Evolutionary conservation across 345 rosid genomes (phyloP), one percentile per base, ranked within the genome.

Genomic region (Lagerstroemia speciosa): DNA sequence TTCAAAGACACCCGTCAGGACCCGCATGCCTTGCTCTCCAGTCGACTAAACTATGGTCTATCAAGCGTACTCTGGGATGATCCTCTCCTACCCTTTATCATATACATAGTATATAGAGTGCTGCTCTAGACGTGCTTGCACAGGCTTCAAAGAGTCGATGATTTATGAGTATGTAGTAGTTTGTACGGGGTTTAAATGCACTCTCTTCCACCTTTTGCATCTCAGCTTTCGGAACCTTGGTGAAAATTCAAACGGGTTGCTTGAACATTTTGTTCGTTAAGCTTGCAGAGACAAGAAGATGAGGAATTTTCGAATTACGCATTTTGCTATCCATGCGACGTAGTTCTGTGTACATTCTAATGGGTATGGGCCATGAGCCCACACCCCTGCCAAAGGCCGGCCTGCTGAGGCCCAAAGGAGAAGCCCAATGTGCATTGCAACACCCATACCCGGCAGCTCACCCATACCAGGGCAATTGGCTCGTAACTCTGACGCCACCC

Each of bases 1-100:
- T 62, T 93, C 98, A 12, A 93, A 93, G 91, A 91, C 97, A 34
- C 99, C 97, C 11, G 97, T 89, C 41, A 87, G 97, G 48, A 94
- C 98, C n/a, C 89, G 93, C 38, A 26, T 76, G 62, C 80, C 86
- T 52, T 88, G 91, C 53, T 50, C 79, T 45, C 77, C 80, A 0
- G n/a, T 74, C 69, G 80, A 65, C 63, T 88, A 79, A 84, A 72
- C 22, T 52, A 17, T 63, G 24, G 22, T 64, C 67, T 3, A 38
- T 12, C 7, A 7, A 62, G 34, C 66, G 24, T 16, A 17, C 40
- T 62, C 10, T 22, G 66, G 40, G 40, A 62, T 62, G 66, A 62
- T 38, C 38, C 68, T 43, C 55, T 2, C 43, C 1, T 31, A 60
- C 69, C 69, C 69, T 30, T 65, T 33, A 30, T 46, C 17, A 20